Percentiles rank a stretch among this genome's conserved stretches.
These are phyloP conservation scores for Acanthamoeba culbertsoni DNA, from an alignment of 208 protist species.

Conservation along the genomic window DNA sequence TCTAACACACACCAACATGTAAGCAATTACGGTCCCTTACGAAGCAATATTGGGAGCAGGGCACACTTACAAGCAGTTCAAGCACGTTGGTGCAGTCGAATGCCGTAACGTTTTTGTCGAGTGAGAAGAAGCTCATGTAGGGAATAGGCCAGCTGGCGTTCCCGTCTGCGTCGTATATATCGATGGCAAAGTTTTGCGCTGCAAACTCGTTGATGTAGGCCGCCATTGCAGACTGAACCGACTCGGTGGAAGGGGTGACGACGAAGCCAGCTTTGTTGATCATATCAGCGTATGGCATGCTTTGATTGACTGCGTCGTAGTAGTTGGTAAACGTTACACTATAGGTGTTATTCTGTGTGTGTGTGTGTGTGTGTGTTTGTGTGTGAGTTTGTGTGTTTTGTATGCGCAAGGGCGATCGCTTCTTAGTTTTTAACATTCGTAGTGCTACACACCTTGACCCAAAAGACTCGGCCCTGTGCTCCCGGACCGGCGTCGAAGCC, in stretches of 20 bases:
- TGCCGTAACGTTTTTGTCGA: neutral
- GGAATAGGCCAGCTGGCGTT: constrained; percentile 12
- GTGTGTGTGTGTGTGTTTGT: too few relatives aligned
- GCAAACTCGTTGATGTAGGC: neutral
- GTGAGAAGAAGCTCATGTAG: constrained; percentile 4
- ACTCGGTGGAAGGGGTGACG: neutral
- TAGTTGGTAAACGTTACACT: neutral
- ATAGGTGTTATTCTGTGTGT: neutral
- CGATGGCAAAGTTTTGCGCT: neutral
- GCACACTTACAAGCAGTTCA: too few relatives aligned
- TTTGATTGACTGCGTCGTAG: neutral
- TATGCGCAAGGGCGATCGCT: too few relatives aligned
- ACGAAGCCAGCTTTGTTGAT: neutral
- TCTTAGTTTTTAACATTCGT: too few relatives aligned
- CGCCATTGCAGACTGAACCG: constrained; percentile 10
- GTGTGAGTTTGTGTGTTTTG: too few relatives aligned
- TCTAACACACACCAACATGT: too few relatives aligned
- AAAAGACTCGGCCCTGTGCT: neutral
- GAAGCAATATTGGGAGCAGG: too few relatives aligned
- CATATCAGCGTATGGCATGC: neutral
- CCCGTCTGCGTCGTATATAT: neutral
- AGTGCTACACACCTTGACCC: neutral
- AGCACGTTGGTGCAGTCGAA: constrained; percentile 9
- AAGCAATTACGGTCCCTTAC: too few relatives aligned
- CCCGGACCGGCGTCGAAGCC: neutral